A percentile compares a stretch with the other conserved stretches of the same genome.
phyloP scores from a whole-genome alignment of 352 stramenopile genomes.

The Salisapilia sapeloensis region DNA sequence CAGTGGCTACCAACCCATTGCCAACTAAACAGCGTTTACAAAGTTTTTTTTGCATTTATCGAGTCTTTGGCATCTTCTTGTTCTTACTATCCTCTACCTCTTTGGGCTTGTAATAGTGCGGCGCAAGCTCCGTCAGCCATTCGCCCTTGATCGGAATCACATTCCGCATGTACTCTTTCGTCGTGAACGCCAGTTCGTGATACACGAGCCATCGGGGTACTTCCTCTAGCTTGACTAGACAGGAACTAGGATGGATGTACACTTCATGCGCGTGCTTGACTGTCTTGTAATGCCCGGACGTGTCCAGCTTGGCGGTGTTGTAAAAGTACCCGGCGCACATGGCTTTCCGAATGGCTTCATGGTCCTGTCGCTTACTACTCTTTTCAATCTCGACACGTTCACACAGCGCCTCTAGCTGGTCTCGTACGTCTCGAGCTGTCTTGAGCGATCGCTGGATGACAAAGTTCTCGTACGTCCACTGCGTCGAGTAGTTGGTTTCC shows the following conservation, averaged over 20 bases:
- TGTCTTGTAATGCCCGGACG: conserved; percentile 96
- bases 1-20: too few species aligned
- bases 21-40: too few species aligned
- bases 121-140: conserved; percentile 98
- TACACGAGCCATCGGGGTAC: conserved; percentile 94
- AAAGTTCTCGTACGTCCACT: conserved; percentile 94
- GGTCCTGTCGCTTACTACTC: conserved; percentile 68
- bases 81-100: conserved; percentile 90
- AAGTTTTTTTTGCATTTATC: too few species aligned
- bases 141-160: conserved; percentile 93
- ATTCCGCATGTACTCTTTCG: conserved; percentile 98
- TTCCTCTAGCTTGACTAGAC: conserved; percentile 85
- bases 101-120: conserved; percentile 98
- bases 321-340: conserved; percentile 99
- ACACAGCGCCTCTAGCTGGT: conserved; percentile 98
- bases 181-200: conserved; percentile 98
- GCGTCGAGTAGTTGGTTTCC: conserved; percentile 93
- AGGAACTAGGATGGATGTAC: conserved; percentile 97
- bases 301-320: conserved; percentile 94
- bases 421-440: conserved; percentile 95
- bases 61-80: conserved; percentile 97
- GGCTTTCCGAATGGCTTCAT: conserved; percentile 91
- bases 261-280: conserved; percentile 96
- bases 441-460: conserved; percentile 96
- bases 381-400: conserved; percentile 95